These are phyloP conservation scores for Haberlea rhodopensis DNA, from an alignment of 257 asterid genomes.

Conservation along the genomic window DNA sequence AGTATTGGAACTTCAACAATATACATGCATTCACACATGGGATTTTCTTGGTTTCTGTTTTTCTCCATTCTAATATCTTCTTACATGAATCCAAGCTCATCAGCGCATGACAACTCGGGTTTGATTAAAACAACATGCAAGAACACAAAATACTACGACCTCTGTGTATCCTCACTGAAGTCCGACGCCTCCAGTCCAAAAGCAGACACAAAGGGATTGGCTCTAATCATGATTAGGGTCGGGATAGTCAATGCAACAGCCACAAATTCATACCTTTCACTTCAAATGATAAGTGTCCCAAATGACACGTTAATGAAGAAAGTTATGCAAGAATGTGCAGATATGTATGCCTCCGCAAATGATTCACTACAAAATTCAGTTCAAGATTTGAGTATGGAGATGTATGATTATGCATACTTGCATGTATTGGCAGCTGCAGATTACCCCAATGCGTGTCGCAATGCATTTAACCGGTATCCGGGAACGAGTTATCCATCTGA, in stretches of 20 bases:
- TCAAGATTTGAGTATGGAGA: slow-evolving; percentile 53
- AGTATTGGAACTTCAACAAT: too few relatives aligned
- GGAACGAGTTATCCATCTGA: slow-evolving; percentile 54
- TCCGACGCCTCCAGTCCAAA: slow-evolving; percentile 52
- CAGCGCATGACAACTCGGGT: slow-evolving; percentile 33
- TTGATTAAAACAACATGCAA: slow-evolving; percentile 71
- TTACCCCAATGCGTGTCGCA: slow-evolving; percentile 69
- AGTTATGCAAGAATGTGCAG: slow-evolving; percentile 58
- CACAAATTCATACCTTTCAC: slow-evolving; percentile 53
- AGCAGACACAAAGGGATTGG: slow-evolving; percentile 68
- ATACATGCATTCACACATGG: slow-evolving; percentile 17
- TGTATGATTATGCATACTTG: slow-evolving; percentile 75
- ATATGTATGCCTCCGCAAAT: slow-evolving; percentile 54
- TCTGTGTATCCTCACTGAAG: slow-evolving; percentile 64
- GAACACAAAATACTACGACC: slow-evolving; percentile 65
- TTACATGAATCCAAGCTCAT: slow-evolving; percentile 10
- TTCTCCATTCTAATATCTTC: slow-evolving; percentile 32
- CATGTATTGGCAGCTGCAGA: slow-evolving; percentile 85
- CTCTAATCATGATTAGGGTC: slow-evolving; percentile 52
- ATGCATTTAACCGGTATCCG: slow-evolving; percentile 48
- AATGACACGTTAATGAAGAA: slow-evolving; percentile 44
- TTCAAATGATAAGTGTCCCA: slow-evolving; percentile 28
- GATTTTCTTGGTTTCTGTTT: slow-evolving; percentile 24
- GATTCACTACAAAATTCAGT: slow-evolving; percentile 56
- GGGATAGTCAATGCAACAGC: slow-evolving; percentile 70